Evolutionary conservation across 73 alveolate species (phyloP), one percentile per base, ranked within the genome.

Genomic region (Paramecium primaurelia): DNA sequence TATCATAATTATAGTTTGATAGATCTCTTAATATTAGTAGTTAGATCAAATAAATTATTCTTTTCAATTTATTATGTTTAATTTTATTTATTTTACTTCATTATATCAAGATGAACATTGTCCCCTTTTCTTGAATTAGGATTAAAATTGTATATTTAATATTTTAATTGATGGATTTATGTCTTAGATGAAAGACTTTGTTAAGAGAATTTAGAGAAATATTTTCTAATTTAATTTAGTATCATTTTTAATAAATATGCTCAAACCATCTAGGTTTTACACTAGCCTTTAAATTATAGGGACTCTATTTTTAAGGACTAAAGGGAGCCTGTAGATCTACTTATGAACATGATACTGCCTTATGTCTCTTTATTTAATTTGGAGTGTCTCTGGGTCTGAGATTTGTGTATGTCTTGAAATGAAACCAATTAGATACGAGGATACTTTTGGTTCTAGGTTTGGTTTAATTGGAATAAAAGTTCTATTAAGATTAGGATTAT

Each of bases 231-330:
- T 60, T 25, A 60, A 64, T 28, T 64, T 10, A 64, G 84, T 64
- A 64, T 64, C 84, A 64, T 64, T 64, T 64, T 64, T 64, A 64
- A 64, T 64, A 64, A 64, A 64, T 64, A 64, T 64, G 84, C 26
- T 64, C 84, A 64, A 64, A 64, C 84, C 84, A 64, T 64, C 84
- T 64, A 4, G 84, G 84, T 14, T 64, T 64, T 12, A 64, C 47
- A 11, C 84, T 64, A 32, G 84, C 84, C 84, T 64, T 64, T 34
- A 64, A 34, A 64, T 64, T 64, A 34, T 11, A 64, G 84, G 84
- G 84, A 28, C 84, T 64, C 47, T 64, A 32, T 11, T 64, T 64
- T 16, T 28, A 34, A 2, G 84, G 84, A 32, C 84, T 64, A n/a
- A 12, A 64, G 22, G 84, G 84, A 12, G 47, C 28, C 69, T 54